phyloP scores from a whole-genome alignment of 2,329 filamentous ascomycete genomes.

The Whalleya microplaca region DNA sequence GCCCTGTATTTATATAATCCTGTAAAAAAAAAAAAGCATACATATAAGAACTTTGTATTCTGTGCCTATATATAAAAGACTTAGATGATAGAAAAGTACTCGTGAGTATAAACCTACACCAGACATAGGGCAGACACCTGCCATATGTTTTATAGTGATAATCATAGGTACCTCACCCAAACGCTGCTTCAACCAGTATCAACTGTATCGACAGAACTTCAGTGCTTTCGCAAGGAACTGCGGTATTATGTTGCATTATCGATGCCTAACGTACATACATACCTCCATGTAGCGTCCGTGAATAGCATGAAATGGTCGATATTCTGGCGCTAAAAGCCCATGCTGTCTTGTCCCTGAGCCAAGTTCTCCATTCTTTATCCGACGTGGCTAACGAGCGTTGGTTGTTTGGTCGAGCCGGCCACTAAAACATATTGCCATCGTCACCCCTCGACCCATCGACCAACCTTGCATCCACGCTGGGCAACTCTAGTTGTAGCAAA shows the following conservation, averaged over 20 bases:
- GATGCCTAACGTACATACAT: neutral
- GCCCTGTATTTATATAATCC: too few species aligned
- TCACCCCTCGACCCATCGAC: neutral
- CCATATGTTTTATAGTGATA: too few species aligned
- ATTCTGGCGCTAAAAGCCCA: neutral
- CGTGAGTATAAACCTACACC: too few species aligned
- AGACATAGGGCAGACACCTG: too few species aligned
- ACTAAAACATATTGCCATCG: constrained; percentile 11
- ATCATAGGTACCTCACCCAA: too few species aligned
- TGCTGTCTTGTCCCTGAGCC: neutral
- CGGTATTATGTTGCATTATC: neutral
- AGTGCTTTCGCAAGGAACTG: too few species aligned
- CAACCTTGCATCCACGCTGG: neutral
- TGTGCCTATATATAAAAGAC: too few species aligned
- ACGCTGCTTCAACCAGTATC: too few species aligned
- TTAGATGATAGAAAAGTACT: too few species aligned
- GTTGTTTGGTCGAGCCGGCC: constrained; percentile 8
- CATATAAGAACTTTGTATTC: too few species aligned
- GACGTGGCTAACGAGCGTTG: constrained; percentile 25
- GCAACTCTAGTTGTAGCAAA: neutral
- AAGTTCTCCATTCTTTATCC: constrained; percentile 15
- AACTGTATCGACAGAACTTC: too few species aligned
- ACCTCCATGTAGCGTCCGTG: neutral
- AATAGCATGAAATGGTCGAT: neutral
- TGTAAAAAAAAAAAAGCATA: too few species aligned